Evolutionary conservation across 306 rosid species (phyloP).

Genomic region (Prunus fruticosa): DNA sequence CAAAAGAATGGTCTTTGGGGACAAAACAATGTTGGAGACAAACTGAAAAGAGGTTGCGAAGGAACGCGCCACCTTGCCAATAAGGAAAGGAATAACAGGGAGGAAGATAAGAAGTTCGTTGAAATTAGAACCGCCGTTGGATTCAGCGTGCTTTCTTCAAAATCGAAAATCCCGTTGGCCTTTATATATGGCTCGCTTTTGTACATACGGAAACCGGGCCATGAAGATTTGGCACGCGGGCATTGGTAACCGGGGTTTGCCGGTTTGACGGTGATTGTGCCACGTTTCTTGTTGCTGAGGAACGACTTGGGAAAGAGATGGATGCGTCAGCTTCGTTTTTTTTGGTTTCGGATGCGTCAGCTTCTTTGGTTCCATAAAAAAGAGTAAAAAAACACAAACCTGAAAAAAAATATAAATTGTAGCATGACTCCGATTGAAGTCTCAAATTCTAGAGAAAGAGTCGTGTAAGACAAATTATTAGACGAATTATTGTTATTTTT

Average conservation of each 20-base stretch:
- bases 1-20: not conserved
- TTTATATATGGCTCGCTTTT: not conserved
- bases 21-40: not conserved
- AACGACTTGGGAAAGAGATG: not conserved
- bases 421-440: too few relatives aligned
- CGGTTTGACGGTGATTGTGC: not conserved
- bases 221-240: not conserved
- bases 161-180: not conserved
- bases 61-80: constrained; percentile 2
- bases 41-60: not conserved
- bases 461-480: too few relatives aligned
- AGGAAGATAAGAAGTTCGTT: not conserved
- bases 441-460: too few relatives aligned
- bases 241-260: not conserved
- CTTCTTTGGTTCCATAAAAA: too few relatives aligned
- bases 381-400: too few relatives aligned
- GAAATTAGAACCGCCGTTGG: not conserved
- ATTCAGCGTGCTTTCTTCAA: not conserved
- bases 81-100: not conserved
- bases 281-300: not conserved
- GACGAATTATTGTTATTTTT: too few relatives aligned
- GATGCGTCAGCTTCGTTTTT: not conserved
- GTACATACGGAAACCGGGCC: not conserved
- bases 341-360: not conserved
- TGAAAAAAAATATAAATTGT: not conserved